Base-by-base conservation (phyloP, 352 stramenopile species). In the Paralagenidium karlingii region DNA sequence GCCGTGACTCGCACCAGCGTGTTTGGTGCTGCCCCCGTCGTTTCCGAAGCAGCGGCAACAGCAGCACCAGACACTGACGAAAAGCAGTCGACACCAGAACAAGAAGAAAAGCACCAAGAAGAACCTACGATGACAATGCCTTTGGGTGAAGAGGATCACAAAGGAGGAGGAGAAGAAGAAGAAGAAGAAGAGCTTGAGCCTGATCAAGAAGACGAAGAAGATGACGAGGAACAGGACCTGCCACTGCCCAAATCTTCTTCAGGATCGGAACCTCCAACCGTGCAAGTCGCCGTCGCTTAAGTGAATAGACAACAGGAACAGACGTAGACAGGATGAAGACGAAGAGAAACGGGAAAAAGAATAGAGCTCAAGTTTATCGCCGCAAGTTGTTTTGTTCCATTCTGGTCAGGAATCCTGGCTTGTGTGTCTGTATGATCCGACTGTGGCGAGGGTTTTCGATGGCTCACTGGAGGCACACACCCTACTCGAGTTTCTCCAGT, bases 401-500 rank as follows among this genome's bases (percentile, higher is more conserved):
- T 13, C 15, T 32, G 28, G 15, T 32, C 15, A n/a, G n/a, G n/a
- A n/a, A n/a, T n/a, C n/a, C n/a, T n/a, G n/a, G n/a, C n/a, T n/a
- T n/a, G n/a, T n/a, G n/a, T n/a, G n/a, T n/a, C n/a, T n/a, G n/a
- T n/a, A n/a, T n/a, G n/a, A n/a, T n/a, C n/a, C n/a, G n/a, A n/a
- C n/a, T n/a, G n/a, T n/a, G n/a, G n/a, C n/a, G n/a, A n/a, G n/a
- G n/a, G n/a, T n/a, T n/a, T n/a, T n/a, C n/a, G n/a, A n/a, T n/a
- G n/a, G n/a, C n/a, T n/a, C n/a, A n/a, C n/a, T n/a, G n/a, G n/a
- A n/a, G n/a, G n/a, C n/a, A n/a, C n/a, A n/a, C n/a, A n/a, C n/a
- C n/a, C 28, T 81, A 88, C 46, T 94, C 80, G 34, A 95, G 63
- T 58, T 95, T 96, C 48, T 97, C 84, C 9, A 96, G 64, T 49